A percentile compares a stretch with the other conserved stretches of the same genome.
Evolutionary conservation across 352 stramenopile genomes (phyloP).

Genomic region (Phytophthora nicotianae): DNA sequence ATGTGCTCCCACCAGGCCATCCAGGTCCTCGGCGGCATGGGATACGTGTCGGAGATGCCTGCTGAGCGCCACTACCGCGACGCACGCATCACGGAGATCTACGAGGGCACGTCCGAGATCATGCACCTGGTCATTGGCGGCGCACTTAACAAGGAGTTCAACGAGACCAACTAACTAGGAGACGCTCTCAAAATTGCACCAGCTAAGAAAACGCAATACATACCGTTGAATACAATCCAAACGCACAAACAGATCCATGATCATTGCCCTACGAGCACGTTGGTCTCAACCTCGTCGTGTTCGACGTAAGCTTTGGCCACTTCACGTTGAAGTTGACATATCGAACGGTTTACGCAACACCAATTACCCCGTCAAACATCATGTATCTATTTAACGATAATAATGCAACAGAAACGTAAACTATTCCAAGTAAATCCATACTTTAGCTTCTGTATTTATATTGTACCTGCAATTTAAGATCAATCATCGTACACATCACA

Average conservation of each 20-base stretch:
- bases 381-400: not conserved
- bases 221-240: conserved; percentile 6
- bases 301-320: conserved; percentile 27
- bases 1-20: conserved; percentile 97
- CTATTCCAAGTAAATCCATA: not conserved
- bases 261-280: not conserved
- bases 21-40: conserved; percentile 95
- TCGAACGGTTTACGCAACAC: conserved; percentile 29
- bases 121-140: conserved; percentile 96
- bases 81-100: conserved; percentile 97
- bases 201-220: conserved; percentile 1
- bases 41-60: conserved; percentile 97
- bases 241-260: not conserved
- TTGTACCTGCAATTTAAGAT: not conserved
- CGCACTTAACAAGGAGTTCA: conserved; percentile 97
- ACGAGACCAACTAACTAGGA: conserved; percentile 47
- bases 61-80: conserved; percentile 97
- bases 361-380: not conserved
- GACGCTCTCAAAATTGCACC: not conserved
- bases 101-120: conserved; percentile 97
- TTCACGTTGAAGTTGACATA: conserved; percentile 24
- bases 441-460: not conserved
- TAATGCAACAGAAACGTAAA: not conserved
- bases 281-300: conserved; percentile 11
- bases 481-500: not conserved